Evolutionary conservation across 73 alveolate species (phyloP).

Genomic region (Uronychia binucleata): DNA sequence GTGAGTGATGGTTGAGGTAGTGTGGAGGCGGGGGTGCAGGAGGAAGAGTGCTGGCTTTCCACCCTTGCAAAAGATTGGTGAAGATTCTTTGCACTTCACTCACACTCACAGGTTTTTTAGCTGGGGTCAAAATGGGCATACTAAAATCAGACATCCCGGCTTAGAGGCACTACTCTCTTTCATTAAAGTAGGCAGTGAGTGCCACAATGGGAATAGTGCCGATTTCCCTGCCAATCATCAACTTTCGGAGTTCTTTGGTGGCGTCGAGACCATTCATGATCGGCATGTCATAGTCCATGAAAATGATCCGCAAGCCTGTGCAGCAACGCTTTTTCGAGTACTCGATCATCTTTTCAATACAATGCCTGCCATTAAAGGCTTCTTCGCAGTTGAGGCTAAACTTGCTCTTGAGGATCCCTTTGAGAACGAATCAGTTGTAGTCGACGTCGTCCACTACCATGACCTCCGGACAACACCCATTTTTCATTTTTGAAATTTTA

Average conservation of each 20-base stretch:
- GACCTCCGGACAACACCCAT: background rate
- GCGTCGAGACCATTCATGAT: slow-evolving; percentile 5
- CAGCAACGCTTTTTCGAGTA: background rate
- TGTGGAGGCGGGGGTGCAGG: no score
- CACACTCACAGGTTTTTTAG: background rate
- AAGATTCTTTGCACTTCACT: background rate
- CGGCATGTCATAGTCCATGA: slow-evolving; percentile 17
- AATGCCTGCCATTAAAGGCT: background rate
- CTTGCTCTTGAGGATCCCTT: background rate
- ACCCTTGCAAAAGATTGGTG: background rate
- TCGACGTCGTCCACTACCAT: background rate
- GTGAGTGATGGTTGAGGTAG: no score
- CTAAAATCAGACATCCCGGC: slow-evolving; percentile 9
- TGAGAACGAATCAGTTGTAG: background rate
- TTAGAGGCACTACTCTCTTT: background rate
- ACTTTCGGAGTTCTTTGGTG: background rate
- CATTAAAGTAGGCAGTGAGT: background rate
- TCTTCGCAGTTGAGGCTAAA: background rate
- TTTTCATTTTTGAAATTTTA: no score
- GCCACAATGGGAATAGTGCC: background rate
- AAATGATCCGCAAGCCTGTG: background rate
- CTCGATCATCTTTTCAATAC: background rate
- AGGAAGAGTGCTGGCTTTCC: no score
- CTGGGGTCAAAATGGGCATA: background rate
- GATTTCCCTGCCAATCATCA: background rate